A percentile compares a stretch with the other conserved stretches of the same genome.
phyloP scores from a whole-genome alignment of 257 asterid genomes.

The Asclepias syriaca region DNA sequence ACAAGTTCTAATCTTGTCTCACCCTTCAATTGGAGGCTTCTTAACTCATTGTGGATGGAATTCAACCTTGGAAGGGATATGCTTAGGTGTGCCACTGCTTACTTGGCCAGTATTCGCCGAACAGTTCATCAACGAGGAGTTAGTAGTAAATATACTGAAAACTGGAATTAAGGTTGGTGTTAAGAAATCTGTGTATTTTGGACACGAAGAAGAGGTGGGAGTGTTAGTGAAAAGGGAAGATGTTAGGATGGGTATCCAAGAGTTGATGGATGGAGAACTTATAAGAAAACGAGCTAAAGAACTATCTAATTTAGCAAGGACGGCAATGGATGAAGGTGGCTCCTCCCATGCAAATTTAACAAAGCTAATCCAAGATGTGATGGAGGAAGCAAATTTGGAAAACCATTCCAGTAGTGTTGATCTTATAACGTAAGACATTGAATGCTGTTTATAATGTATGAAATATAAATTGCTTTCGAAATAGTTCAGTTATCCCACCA shows the following conservation, averaged over 20 bases:
- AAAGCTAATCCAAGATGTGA: constrained; percentile 30
- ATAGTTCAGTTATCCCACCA: too few relatives aligned
- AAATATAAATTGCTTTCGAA: too few relatives aligned
- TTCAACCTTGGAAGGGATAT: constrained; percentile 50
- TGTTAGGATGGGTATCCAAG: constrained; percentile 15
- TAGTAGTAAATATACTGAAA: constrained; percentile 32
- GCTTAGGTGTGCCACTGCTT: constrained; percentile 44
- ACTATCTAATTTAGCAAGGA: constrained; percentile 33
- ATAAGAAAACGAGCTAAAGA: constrained; percentile 35
- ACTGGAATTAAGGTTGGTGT: constrained; percentile 45
- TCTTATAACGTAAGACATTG: not conserved
- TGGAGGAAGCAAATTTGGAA: constrained; percentile 10
- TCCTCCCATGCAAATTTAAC: constrained; percentile 29
- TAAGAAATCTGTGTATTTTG: constrained; percentile 28
- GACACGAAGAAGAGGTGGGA: constrained; percentile 36
- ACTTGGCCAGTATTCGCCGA: constrained; percentile 59
- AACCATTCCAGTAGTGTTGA: constrained; percentile 6
- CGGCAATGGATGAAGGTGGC: constrained; percentile 33
- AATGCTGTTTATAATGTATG: too few relatives aligned
- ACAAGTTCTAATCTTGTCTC: constrained; percentile 47
- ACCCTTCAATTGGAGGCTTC: constrained; percentile 46
- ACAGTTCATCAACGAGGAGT: constrained; percentile 58
- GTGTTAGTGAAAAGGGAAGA: constrained; percentile 25
- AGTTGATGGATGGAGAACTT: constrained; percentile 28
- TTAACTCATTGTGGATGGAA: constrained; percentile 73